phyloP scores from a whole-genome alignment of 2,329 filamentous ascomycete genomes.

The Lasiodiplodia theobromae region DNA sequence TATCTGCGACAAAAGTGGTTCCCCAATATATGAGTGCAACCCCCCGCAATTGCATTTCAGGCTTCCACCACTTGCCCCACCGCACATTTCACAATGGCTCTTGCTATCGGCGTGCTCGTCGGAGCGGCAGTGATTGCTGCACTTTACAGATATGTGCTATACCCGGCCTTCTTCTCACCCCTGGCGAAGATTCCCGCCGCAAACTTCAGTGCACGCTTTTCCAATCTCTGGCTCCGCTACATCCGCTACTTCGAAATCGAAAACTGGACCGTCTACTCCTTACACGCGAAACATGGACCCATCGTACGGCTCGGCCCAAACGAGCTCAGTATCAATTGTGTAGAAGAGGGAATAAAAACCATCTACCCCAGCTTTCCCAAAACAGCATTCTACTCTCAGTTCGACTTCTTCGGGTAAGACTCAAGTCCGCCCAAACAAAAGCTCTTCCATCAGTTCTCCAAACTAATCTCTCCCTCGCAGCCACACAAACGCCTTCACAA shows the following conservation, averaged over 20 bases:
- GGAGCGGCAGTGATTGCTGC: not conserved
- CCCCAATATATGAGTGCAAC: no score
- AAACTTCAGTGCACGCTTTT: constrained; percentile 70
- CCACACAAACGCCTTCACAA: constrained; percentile 75
- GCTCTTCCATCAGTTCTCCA: not conserved
- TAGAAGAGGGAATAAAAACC: constrained; percentile 68
- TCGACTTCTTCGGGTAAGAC: not conserved
- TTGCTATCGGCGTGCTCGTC: not conserved
- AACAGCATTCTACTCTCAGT: not conserved
- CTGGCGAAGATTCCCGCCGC: constrained; percentile 64
- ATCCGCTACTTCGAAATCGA: constrained; percentile 66
- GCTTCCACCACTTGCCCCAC: no score
- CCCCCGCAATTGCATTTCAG: no score
- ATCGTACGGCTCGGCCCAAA: constrained; percentile 69
- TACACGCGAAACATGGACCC: constrained; percentile 65
- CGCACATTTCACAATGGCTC: not conserved
- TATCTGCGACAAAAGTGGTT: no score
- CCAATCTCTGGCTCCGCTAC: constrained; percentile 72
- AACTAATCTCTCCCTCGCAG: constrained; percentile 20
- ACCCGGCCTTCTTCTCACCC: constrained; percentile 7
- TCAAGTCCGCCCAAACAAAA: no score
- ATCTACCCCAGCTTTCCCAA: constrained; percentile 67
- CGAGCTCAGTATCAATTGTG: constrained; percentile 73
- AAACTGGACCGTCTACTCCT: constrained; percentile 68
- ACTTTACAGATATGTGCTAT: not conserved